A percentile compares a stretch with the other conserved stretches of the same genome.
phyloP scores from a whole-genome alignment of 148 eudicot species.

The Rhododendron vialii region DNA sequence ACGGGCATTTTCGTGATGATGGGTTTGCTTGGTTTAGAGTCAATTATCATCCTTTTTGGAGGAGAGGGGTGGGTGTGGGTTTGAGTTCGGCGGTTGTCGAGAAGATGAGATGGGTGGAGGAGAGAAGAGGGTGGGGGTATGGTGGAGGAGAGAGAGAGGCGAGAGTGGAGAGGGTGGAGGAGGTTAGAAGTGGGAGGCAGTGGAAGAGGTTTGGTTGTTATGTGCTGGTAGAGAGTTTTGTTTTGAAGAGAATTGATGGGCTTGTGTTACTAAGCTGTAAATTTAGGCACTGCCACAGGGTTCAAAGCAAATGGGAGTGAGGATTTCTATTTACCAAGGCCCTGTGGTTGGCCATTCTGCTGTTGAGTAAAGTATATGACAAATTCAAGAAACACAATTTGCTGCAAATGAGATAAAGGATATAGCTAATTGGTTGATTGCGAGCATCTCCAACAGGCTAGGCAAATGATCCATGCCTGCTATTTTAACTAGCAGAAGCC shows the following conservation, averaged over 20 bases:
- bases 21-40: slow-evolving; percentile 40
- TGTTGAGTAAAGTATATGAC: not conserved
- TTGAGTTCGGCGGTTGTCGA: slow-evolving; percentile 47
- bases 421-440: not conserved
- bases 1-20: slow-evolving; percentile 9
- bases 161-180: slow-evolving; percentile 19
- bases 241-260: slow-evolving; percentile 58
- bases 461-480: not conserved
- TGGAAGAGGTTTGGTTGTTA: slow-evolving; percentile 57
- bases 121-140: slow-evolving; percentile 45
- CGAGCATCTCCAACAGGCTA: not conserved
- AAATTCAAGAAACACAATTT: not conserved
- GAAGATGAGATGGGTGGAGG: slow-evolving; percentile 49
- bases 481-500: not conserved
- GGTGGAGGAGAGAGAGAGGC: slow-evolving; percentile 21
- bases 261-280: slow-evolving; percentile 48
- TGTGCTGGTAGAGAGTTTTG: slow-evolving; percentile 61
- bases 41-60: slow-evolving; percentile 2
- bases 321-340: not conserved
- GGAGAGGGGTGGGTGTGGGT: slow-evolving; percentile 30
- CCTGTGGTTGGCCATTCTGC: not conserved
- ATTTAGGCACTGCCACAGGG: slow-evolving; percentile 47
- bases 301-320: slow-evolving; percentile 54
- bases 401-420: not conserved
- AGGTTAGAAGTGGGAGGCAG: slow-evolving; percentile 17